Percentiles rank a stretch among this genome's conserved stretches.
These are phyloP conservation scores for Dendrothele bispora DNA, from an alignment of 768 basidiomycete species.

Conservation along the genomic window DNA sequence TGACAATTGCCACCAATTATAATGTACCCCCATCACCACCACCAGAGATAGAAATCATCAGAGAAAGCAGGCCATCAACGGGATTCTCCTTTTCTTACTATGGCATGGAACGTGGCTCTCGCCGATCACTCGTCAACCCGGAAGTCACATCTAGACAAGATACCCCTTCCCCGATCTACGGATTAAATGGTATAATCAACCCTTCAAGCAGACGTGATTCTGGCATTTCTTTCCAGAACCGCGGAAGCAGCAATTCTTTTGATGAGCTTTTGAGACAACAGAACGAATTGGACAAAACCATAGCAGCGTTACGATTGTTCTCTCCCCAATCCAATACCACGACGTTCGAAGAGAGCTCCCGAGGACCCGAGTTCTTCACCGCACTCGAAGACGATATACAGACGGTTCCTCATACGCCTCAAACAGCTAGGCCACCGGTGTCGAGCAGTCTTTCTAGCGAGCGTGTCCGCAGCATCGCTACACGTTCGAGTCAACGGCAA, in stretches of 20 bases:
- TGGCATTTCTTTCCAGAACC: slow-evolving; percentile 14
- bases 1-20: no score
- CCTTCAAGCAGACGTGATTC: slow-evolving; percentile 4
- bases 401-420: slow-evolving; percentile 11
- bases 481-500: slow-evolving; percentile 14
- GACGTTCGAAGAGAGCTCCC: slow-evolving; percentile 1
- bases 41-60: no score
- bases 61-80: slow-evolving; percentile 14
- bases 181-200: slow-evolving; percentile 37
- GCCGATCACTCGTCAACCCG: neutral
- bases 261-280: slow-evolving; percentile 60
- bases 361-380: neutral
- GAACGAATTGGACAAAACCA: slow-evolving; percentile 62
- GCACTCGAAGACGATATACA: neutral
- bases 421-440: no score
- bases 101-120: slow-evolving; percentile 17
- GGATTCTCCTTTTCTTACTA: slow-evolving; percentile 33
- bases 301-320: slow-evolving; percentile 54
- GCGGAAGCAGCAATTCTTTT: slow-evolving; percentile 36
- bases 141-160: neutral
- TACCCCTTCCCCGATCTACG: slow-evolving; percentile 45
- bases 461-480: neutral
- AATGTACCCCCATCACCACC: neutral
- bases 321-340: slow-evolving; percentile 22
- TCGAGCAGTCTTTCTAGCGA: no score